These are phyloP conservation scores for Ottelia alismoides DNA, from an alignment of 106 monocot species.

Conservation along the genomic window DNA sequence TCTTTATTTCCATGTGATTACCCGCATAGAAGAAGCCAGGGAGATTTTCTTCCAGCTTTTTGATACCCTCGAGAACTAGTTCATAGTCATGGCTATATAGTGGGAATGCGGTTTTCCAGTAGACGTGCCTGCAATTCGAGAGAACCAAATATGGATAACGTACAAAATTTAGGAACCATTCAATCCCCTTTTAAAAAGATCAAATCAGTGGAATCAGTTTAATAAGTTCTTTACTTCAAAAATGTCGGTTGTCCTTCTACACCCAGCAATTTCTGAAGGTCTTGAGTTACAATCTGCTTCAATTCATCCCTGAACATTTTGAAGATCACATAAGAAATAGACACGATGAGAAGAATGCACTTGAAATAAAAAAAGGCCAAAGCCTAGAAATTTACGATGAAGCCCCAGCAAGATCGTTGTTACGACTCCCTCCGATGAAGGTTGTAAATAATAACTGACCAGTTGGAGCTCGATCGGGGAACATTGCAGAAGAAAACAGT, in stretches of 20 bases:
- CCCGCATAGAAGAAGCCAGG: constrained; percentile 98
- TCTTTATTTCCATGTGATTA: too few relatives aligned
- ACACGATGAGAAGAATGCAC: background rate
- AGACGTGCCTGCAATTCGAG: constrained; percentile 53
- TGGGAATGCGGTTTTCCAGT: constrained; percentile 95
- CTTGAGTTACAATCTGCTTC: constrained; percentile 64
- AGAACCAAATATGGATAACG: background rate
- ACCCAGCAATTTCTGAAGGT: constrained; percentile 74
- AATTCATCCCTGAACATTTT: constrained; percentile 47
- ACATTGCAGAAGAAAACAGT: constrained; percentile 99
- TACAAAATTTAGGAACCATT: background rate
- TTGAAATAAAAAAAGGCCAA: background rate
- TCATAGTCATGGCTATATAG: constrained; percentile 69
- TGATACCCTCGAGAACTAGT: constrained; percentile 75
- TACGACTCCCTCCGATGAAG: constrained; percentile 88
- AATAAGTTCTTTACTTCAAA: constrained; percentile 47
- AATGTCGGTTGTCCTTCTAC: constrained; percentile 64
- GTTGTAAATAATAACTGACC: constrained; percentile 87
- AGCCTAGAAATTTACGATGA: constrained; percentile 70
- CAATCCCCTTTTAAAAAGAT: background rate
- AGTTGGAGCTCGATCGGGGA: constrained; percentile 82
- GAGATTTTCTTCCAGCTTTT: constrained; percentile 75
- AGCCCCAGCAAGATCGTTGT: constrained; percentile 81
- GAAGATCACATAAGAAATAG: background rate
- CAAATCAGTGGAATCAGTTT: background rate